A percentile compares a stretch with the other conserved stretches of the same genome.
phyloP scores from a whole-genome alignment of 805 yeast genomes.

The Sporopachydermia lactativora region DNA sequence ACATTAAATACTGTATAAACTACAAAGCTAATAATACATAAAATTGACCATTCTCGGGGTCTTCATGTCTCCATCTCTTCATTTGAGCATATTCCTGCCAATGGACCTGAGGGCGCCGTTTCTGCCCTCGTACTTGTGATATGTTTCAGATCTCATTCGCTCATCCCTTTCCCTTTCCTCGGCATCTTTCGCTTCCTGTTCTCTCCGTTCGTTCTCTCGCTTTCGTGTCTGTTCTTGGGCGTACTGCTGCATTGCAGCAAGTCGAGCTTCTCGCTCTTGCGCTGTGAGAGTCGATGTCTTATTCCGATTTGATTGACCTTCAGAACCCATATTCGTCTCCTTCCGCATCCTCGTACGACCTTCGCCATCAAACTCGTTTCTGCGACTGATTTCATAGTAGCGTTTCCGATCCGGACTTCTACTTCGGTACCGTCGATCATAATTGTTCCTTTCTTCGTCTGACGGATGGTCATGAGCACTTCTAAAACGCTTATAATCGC shows the following conservation, averaged over 20 bases:
- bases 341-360: not conserved
- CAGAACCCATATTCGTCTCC: not conserved
- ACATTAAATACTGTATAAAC: too few relatives aligned
- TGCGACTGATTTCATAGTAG: not conserved
- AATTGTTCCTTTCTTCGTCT: not conserved
- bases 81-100: too few relatives aligned
- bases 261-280: not conserved
- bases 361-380: not conserved
- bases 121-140: not conserved
- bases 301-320: too few relatives aligned
- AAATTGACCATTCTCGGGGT: too few relatives aligned
- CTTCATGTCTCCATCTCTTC: too few relatives aligned
- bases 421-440: too few relatives aligned
- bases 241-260: not conserved
- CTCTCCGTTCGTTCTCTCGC: not conserved
- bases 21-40: too few relatives aligned
- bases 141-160: not conserved
- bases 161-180: not conserved
- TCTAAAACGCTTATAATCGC: not conserved
- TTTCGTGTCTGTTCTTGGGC: not conserved
- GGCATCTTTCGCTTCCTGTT: not conserved
- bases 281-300: not conserved
- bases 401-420: too few relatives aligned
- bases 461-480: not conserved
- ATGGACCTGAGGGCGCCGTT: not conserved